Percentiles rank a stretch among this genome's conserved stretches.
Evolutionary conservation across 192 early-diverging fungal genomes (phyloP).

Genomic region (Thamnidium elegans): DNA sequence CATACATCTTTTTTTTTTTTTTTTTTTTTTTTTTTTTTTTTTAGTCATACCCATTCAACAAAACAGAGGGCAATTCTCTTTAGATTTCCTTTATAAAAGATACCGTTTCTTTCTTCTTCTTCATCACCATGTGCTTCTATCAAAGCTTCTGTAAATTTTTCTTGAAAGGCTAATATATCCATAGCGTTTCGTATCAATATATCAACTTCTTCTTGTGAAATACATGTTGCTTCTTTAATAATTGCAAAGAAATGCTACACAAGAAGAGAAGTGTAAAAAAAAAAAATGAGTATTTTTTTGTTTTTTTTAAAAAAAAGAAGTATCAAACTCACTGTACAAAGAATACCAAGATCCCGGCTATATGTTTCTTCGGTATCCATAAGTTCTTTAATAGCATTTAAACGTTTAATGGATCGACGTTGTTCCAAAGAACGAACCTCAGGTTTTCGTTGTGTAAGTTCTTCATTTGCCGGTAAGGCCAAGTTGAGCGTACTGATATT

Average conservation of each 20-base stretch:
- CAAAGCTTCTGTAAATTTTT: constrained; percentile 22
- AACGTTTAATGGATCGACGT: constrained; percentile 16
- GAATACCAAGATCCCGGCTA: constrained; percentile 13
- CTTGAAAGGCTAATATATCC: constrained; percentile 32
- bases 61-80: constrained; percentile 30
- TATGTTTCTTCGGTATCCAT: constrained; percentile 35
- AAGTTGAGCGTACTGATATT: too few species aligned
- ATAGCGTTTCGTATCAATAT: constrained; percentile 28
- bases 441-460: neutral
- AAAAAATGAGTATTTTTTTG: neutral
- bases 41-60: constrained; percentile 24
- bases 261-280: neutral
- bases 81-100: constrained; percentile 16
- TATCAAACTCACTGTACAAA: constrained; percentile 19
- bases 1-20: neutral
- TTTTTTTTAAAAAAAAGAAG: neutral
- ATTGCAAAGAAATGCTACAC: constrained; percentile 22
- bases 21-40: neutral
- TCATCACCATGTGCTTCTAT: constrained; percentile 23
- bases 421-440: constrained; percentile 20
- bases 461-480: too few species aligned
- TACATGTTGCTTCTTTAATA: constrained; percentile 22
- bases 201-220: constrained; percentile 25
- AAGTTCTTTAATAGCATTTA: constrained; percentile 31
- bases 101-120: neutral